Evolutionary conservation across 768 basidiomycete species (phyloP), one percentile per base, ranked within the genome.

Genomic region (Mycena rebaudengoi): DNA sequence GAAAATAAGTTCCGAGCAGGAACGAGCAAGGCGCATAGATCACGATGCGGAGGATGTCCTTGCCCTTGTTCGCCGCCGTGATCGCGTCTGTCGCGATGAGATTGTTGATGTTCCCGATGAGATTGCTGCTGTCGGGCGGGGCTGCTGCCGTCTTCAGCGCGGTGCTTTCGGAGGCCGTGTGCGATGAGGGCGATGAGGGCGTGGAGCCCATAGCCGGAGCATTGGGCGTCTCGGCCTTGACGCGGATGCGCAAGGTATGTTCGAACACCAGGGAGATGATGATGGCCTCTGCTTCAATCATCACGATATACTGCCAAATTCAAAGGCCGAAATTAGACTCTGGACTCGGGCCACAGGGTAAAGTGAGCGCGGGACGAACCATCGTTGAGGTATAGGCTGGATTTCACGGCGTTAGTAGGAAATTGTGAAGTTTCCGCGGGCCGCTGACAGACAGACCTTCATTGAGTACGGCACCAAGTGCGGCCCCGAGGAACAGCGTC

Each of bases 71-170:
- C 21, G 50, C 32, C 5, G 32, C 33, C 10, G 21, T 52, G 50
- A n/a, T 37, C 13, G 50, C 50, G 73, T 92, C 91, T 1, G 88
- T 87, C 11, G 91, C 86, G 39, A 91, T 84, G 7, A 92, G 76
- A 56, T 91, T 93, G 74, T 90, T 93, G 72, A 94, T 88, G 70
- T 86, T 90, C 10, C 92, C 91, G 33, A 88, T 83, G 14, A 91
- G 75, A 71, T 89, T 87, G 48, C 30, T 50, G 30, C 30, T 50
- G 46, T 75, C 75, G 12, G 23, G 28, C 61, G 57, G 20, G 25
- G 65, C 20, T 35, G 28, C 30, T 20, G 25, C 26, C 48, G 18
- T 64, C 30, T 50, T 60, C 30, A 20, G 33, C 28, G 45, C 30
- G 48, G 30, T 7, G 25, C 16, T n/a, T n/a, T n/a, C 11, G 26